Evolutionary conservation across 23 red algal species (phyloP).

Genomic region (Gracilaria caudata): DNA sequence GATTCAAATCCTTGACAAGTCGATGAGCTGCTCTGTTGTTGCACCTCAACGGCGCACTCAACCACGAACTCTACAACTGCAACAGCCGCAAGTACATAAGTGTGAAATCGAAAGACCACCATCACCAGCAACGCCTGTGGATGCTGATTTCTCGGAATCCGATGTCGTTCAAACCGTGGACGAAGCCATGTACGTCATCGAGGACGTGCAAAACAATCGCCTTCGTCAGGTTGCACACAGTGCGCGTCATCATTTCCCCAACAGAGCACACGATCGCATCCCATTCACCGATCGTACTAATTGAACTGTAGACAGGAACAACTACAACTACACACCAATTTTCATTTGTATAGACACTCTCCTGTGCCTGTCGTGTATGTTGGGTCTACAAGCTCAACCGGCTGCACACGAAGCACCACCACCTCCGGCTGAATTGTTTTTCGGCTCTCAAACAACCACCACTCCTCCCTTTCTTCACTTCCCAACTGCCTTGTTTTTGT

Average conservation of each 20-base stretch:
- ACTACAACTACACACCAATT: neutral
- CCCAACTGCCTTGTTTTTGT: neutral
- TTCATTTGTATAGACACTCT: conserved; percentile 1
- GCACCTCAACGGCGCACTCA: neutral
- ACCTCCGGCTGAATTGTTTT: neutral
- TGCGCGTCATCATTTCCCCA: neutral
- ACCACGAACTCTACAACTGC: neutral
- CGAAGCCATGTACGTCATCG: conserved; percentile 33
- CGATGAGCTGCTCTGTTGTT: neutral
- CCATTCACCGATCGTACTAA: neutral
- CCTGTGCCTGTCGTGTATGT: neutral
- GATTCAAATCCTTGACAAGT: conserved; percentile 29
- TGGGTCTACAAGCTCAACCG: neutral
- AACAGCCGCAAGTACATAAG: neutral
- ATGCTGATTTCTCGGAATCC: conserved; percentile 24
- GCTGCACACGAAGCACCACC: neutral
- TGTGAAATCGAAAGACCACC: conserved; percentile 3
- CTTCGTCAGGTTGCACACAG: neutral
- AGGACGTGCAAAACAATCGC: conserved; percentile 24
- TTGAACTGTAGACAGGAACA: neutral
- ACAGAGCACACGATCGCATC: conserved; percentile 29
- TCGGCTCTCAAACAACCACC: neutral
- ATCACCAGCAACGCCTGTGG: neutral
- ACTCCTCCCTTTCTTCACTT: neutral
- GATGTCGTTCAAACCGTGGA: conserved; percentile 4